phyloP scores from a whole-genome alignment of 164 flowering plant genomes.

The Vitis riparia region DNA sequence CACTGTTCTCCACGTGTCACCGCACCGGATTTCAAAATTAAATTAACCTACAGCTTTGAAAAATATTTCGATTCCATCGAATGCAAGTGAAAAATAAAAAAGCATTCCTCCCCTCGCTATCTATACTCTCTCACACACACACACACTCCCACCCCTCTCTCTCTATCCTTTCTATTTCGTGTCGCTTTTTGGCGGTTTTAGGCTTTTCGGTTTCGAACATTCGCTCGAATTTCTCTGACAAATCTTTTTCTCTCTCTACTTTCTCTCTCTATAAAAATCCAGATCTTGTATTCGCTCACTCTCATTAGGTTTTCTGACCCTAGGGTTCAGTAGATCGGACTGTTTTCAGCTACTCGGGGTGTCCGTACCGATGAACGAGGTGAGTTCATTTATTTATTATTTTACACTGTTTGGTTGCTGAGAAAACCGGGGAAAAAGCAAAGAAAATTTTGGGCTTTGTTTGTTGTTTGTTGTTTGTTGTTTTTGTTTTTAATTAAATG shows the following conservation, averaged over 20 bases:
- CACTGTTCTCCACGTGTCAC: too few species aligned
- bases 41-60: not conserved
- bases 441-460: not conserved
- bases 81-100: conserved; percentile 3
- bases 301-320: not conserved
- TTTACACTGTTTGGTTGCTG: conserved; percentile 14
- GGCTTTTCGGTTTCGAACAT: conserved; percentile 29
- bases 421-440: conserved; percentile 9
- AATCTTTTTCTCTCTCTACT: not conserved
- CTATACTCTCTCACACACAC: not conserved
- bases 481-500: not conserved
- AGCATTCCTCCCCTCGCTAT: conserved; percentile 6
- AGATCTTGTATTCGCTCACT: conserved; percentile 3
- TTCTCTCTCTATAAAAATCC: conserved; percentile 6
- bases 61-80: conserved; percentile 26
- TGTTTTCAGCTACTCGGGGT: conserved; percentile 4
- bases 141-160: not conserved
- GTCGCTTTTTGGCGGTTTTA: conserved; percentile 27
- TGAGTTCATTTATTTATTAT: not conserved
- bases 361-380: conserved; percentile 15
- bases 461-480: not conserved
- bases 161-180: conserved; percentile 7
- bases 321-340: conserved; percentile 17
- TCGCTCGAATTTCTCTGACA: conserved; percentile 14
- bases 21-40: too few species aligned